Evolutionary conservation across 192 early-diverging fungal species (phyloP).

Genomic region (Coemansia aciculifera): DNA sequence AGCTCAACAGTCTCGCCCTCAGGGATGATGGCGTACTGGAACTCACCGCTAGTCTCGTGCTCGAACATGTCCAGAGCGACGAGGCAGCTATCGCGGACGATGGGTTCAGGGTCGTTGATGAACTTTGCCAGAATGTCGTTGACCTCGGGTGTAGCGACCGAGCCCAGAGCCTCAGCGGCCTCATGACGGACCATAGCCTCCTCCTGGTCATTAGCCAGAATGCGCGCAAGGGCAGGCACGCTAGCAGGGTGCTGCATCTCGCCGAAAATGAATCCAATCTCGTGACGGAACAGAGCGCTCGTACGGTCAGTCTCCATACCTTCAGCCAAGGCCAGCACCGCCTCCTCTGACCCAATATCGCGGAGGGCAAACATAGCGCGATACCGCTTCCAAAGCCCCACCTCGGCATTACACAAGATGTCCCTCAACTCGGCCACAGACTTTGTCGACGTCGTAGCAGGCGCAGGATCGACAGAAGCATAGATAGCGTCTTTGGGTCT

Average conservation of each 20-base stretch:
- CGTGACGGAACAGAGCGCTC: slow-evolving; percentile 86
- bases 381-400: slow-evolving; percentile 88
- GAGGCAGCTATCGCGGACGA: slow-evolving; percentile 88
- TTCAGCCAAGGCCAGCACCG: slow-evolving; percentile 80
- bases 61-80: slow-evolving; percentile 97
- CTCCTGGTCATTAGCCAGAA: slow-evolving; percentile 76
- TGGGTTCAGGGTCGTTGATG: slow-evolving; percentile 70
- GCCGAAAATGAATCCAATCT: slow-evolving; percentile 96
- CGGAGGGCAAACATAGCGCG: slow-evolving; percentile 93
- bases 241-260: slow-evolving; percentile 92
- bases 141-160: slow-evolving; percentile 88
- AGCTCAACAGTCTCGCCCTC: slow-evolving; percentile 14
- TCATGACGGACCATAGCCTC: slow-evolving; percentile 95
- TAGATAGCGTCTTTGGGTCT: slow-evolving; percentile 56
- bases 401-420: slow-evolving; percentile 66
- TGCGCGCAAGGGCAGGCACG: slow-evolving; percentile 78
- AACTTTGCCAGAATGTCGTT: slow-evolving; percentile 73
- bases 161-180: slow-evolving; percentile 94
- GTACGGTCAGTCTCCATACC: slow-evolving; percentile 77
- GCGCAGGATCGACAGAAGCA: slow-evolving; percentile 89
- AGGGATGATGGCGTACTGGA: slow-evolving; percentile 79
- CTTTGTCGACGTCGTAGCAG: slow-evolving; percentile 64
- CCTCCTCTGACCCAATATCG: slow-evolving; percentile 79
- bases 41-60: slow-evolving; percentile 80
- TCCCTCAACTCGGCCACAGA: slow-evolving; percentile 66